Evolutionary conservation across 2,329 filamentous ascomycete species (phyloP).

Genomic region (Verticillium alfalfae): DNA sequence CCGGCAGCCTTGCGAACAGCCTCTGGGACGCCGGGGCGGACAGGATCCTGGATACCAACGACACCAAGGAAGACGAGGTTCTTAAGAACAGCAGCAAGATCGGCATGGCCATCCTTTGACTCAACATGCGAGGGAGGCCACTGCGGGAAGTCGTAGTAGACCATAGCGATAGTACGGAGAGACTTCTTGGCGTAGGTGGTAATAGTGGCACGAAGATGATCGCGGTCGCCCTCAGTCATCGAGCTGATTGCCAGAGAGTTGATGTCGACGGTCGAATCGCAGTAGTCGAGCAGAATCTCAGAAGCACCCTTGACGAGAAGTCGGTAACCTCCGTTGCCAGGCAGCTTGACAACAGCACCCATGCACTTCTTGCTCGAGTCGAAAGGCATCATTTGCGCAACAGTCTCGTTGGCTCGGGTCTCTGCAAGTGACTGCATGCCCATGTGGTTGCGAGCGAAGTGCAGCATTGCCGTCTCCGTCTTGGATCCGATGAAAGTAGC

Average conservation of each 20-base stretch:
- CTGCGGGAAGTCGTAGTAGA: constrained; percentile 66
- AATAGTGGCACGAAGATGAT: constrained; percentile 49
- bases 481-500: constrained; percentile 48
- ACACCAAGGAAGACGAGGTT: constrained; percentile 69
- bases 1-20: constrained; percentile 59
- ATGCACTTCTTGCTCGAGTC: constrained; percentile 52
- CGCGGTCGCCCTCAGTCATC: constrained; percentile 34
- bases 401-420: constrained; percentile 37
- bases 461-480: constrained; percentile 49
- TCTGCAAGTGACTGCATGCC: constrained; percentile 41
- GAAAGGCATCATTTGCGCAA: constrained; percentile 47
- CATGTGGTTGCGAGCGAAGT: constrained; percentile 43
- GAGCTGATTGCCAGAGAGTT: constrained; percentile 48
- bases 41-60: constrained; percentile 66
- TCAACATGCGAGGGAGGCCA: constrained; percentile 63
- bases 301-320: constrained; percentile 51
- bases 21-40: constrained; percentile 57
- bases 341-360: constrained; percentile 47
- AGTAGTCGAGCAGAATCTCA: constrained; percentile 45
- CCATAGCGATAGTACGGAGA: constrained; percentile 70
- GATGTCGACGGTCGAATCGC: constrained; percentile 31
- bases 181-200: constrained; percentile 56
- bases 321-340: constrained; percentile 34
- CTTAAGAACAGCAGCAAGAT: constrained; percentile 49
- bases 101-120: constrained; percentile 58